Percentiles rank a stretch among this genome's conserved stretches.
Conservation (phyloP, 495 filamentous ascomycete species). For the Beverwykella pulmonaria region DNA sequence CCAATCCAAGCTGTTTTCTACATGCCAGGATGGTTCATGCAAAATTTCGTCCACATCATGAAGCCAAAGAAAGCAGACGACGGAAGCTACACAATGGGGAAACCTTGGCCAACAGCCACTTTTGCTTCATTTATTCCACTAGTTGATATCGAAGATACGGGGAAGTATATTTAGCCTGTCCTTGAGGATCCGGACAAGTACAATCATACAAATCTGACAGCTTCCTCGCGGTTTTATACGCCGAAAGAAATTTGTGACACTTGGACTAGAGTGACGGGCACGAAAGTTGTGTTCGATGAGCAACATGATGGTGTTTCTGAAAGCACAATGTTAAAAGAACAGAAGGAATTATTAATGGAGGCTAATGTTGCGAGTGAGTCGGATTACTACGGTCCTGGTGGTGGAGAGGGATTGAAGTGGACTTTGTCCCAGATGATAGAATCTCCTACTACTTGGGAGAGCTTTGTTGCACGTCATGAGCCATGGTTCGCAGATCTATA, state of each 20-base stretch:
- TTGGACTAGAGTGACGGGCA: neutral
- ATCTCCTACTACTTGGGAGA: neutral
- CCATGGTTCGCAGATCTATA: neutral
- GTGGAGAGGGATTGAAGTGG: slow-evolving; percentile 2
- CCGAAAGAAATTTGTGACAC: neutral
- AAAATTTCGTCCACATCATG: slow-evolving; percentile 9
- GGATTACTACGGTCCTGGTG: slow-evolving; percentile 4
- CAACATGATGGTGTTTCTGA: neutral
- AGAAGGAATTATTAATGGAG: neutral
- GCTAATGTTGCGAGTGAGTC: neutral
- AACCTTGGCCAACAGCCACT: neutral
- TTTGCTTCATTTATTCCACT: slow-evolving; percentile 3
- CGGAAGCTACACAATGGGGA: neutral
- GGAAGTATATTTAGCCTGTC: slow-evolving; percentile 1
- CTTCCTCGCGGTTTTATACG: neutral
- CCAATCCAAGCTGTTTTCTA: slow-evolving; percentile 5
- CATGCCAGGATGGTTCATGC: slow-evolving; percentile 18
- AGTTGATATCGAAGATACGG: slow-evolving; percentile 19
- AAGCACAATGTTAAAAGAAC: neutral
- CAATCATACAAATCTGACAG: neutral
- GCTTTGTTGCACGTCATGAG: slow-evolving; percentile 1
- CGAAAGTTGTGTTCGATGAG: slow-evolving; percentile 2
- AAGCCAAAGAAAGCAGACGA: neutral
- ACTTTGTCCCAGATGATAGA: slow-evolving; percentile 2
- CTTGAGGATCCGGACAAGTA: slow-evolving; percentile 10